Conservation (phyloP, 331 rosid species). For the Malus hybrid region DNA sequence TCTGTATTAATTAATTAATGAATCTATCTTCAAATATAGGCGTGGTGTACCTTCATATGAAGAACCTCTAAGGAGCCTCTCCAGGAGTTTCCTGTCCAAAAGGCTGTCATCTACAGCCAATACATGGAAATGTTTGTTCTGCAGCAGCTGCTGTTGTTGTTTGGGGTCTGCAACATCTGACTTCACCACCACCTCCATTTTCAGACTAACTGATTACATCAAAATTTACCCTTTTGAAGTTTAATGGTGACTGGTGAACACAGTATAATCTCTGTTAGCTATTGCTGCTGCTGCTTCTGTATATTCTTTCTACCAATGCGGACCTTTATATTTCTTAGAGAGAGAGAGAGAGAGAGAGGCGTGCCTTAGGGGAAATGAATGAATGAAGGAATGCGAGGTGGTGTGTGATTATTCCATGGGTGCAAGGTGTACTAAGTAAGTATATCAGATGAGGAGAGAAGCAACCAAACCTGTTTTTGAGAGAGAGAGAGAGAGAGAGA, state of each 20-base stretch:
- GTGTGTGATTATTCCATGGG: conserved; percentile 18
- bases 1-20: no score
- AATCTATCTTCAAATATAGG: neutral
- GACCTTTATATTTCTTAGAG: neutral
- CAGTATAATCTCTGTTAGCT: neutral
- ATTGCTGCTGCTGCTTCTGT: neutral
- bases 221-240: neutral
- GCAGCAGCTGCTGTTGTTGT: neutral
- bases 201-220: neutral
- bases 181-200: conserved; percentile 29
- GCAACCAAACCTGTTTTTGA: conserved; percentile 2
- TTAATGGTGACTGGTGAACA: neutral
- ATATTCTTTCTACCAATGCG: neutral
- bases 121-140: conserved; percentile 76
- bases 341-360: conserved; percentile 18
- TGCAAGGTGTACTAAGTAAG: conserved; percentile 15
- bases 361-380: conserved; percentile 17
- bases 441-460: neutral
- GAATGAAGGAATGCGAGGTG: conserved; percentile 18
- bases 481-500: neutral
- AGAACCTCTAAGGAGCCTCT: conserved; percentile 73
- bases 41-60: conserved; percentile 58
- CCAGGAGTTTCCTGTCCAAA: conserved; percentile 69
- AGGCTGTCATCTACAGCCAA: conserved; percentile 87
- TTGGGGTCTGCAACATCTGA: conserved; percentile 9